Evolutionary conservation across 164 flowering plant genomes (phyloP), one percentile per base, ranked within the genome.

Genomic region (Paratinospora sagittata): DNA sequence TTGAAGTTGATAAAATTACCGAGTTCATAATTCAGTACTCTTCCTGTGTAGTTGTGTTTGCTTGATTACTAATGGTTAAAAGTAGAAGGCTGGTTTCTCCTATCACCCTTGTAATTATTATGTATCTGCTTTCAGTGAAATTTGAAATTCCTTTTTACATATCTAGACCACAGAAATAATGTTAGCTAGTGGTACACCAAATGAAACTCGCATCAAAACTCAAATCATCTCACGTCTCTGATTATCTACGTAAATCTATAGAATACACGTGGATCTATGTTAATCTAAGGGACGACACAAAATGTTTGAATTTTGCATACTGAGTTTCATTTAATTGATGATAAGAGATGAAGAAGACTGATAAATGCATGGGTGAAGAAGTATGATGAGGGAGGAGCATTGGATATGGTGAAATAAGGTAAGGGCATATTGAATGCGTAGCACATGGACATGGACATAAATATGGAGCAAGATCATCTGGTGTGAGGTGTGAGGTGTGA

Each of bases 101-200:
- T 37, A 52, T 65, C 63, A 72, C 36, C 34, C 75, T 57, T 66
- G 70, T 67, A 66, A 67, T 70, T 65, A n/a, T 10, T 58, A 33
- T 36, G n/a, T 19, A 17, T 9, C 23, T 6, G 41, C 3, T 17
- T 33, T 65, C 4, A 23, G 19, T 34, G 21, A 33, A 33, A 65
- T 65, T 16, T 10, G 23, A 33, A 33, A 13, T 62, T 62, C 5
- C 14, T 65, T 8, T n/a, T 30, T 4, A 30, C 34, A 30, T 30
- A 30, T 30, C 4, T 30, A 30, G 4, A 30, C 34, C 34, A 30
- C 34, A 30, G n/a, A 30, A 4, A 30, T 2, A 30, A 4, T 30
- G 34, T 4, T 30, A 30, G 34, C n/a, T n/a, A n/a, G n/a, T n/a
- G 4, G 34, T 2, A 30, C 4, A 30, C 34, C 34, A 30, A 30